Conservation (phyloP, 2,329 filamentous ascomycete species). For the Trichoderma sp. region DNA sequence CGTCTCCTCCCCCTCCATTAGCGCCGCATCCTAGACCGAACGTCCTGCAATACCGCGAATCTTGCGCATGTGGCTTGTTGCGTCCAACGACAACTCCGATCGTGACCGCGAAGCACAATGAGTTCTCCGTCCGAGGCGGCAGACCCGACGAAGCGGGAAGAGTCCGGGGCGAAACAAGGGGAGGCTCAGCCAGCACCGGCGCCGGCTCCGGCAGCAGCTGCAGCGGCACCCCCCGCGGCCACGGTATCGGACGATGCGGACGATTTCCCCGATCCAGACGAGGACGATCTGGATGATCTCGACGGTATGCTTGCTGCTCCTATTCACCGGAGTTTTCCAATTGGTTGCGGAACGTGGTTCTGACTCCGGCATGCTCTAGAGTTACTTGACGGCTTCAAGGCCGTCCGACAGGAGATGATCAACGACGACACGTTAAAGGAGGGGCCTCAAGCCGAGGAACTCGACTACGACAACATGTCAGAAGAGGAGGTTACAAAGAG, state of each 20-base stretch:
- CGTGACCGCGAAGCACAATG: conserved; percentile 33
- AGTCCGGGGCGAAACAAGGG: conserved; percentile 27
- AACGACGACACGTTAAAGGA: conserved; percentile 19
- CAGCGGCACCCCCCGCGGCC: conserved; percentile 9
- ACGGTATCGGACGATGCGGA: conserved; percentile 41
- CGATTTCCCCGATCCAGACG: conserved; percentile 83
- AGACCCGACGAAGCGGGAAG: conserved; percentile 34
- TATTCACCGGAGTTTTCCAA: conserved; percentile 19
- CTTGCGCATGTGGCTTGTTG: conserved; percentile 29
- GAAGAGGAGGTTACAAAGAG: conserved; percentile 82
- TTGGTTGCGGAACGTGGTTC: neutral
- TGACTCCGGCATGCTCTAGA: conserved; percentile 53
- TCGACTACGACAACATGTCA: conserved; percentile 53
- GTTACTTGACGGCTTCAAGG: conserved; percentile 82
- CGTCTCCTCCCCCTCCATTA: conserved; percentile 22
- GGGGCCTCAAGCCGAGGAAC: conserved; percentile 56
- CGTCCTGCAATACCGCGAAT: conserved; percentile 16
- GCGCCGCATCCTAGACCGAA: conserved; percentile 13
- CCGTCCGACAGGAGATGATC: conserved; percentile 21
- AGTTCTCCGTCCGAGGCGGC: conserved; percentile 30
- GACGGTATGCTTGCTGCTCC: conserved; percentile 62
- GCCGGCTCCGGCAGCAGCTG: neutral
- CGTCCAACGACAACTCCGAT: conserved; percentile 4
- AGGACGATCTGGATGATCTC: conserved; percentile 88
- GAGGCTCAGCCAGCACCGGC: conserved; percentile 16